Evolutionary conservation across 208 protist species (phyloP), one percentile per base, ranked within the genome.

Genomic region (Endotrypanum monterogeii): DNA sequence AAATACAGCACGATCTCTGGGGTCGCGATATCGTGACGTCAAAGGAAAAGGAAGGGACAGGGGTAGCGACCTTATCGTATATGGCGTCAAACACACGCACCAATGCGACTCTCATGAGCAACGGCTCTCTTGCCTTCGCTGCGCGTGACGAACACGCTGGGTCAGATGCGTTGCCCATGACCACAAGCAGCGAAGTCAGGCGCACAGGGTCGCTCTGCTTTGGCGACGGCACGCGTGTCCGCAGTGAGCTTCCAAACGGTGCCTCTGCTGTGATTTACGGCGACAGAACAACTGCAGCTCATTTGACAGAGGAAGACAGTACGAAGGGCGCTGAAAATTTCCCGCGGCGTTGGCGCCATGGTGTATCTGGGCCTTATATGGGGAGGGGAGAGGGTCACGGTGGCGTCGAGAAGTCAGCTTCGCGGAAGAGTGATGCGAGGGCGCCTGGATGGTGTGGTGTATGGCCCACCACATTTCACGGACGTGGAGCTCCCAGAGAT

Each of bases 151-250:
- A 14, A 28, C 41, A 23, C 39, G 46, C 61, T 46, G 55, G 18
- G 20, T 67, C 69, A n/a, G 50, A 20, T 25, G 32, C 37, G 60
- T 60, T 18, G 39, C 67, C 9, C 23, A 48, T 37, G 51, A 60
- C 18, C 50, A 50, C 46, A 60, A 52, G 18, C 50, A 67, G 57
- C 60, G 74, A 18, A 68, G 63, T 35, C 60, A 67, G 74, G 67
- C 8, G 23, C 60, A 48, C 18, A n/a, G 20, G 9, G 60, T 30
- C 37, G 35, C 14, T 48, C 35, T 23, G 7, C 46, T 20, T 30
- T 35, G 25, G 18, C 35, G 35, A 39, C 44, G 12, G 44, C 44
- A 48, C 44, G 12, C 44, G 44, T 48, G 8, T 11, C 44, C 44
- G 12, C 8, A 48, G 44, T 48, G 44, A 11, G 12, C 44, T 48